A percentile compares a stretch with the other conserved stretches of the same genome.
Evolutionary conservation across 2,329 filamentous ascomycete genomes (phyloP).

Genomic region (Colletotrichum sp.): DNA sequence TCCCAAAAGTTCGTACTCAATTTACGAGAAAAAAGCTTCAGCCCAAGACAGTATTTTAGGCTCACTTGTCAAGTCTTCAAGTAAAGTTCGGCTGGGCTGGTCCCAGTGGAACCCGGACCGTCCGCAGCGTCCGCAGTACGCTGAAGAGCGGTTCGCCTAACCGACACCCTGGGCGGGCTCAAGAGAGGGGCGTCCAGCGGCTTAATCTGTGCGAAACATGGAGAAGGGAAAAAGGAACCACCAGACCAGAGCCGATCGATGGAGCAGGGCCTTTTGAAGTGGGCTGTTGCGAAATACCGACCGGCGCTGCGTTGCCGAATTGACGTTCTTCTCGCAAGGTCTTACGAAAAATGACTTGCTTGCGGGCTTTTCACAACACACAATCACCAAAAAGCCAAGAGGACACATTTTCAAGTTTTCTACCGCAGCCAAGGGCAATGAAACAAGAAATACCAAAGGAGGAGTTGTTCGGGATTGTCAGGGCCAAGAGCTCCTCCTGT

Average conservation of each 20-base stretch:
- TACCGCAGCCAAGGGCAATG: background rate
- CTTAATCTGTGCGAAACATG: conserved; percentile 14
- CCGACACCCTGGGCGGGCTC: background rate
- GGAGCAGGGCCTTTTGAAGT: background rate
- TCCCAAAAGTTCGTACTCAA: background rate
- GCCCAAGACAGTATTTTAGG: background rate
- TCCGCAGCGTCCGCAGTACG: background rate
- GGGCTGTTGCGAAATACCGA: background rate
- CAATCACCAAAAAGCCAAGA: background rate
- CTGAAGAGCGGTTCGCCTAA: conserved; percentile 1
- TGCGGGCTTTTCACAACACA: background rate
- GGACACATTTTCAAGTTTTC: background rate
- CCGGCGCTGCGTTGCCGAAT: background rate
- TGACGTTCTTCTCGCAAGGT: background rate
- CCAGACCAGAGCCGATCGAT: conserved; percentile 4
- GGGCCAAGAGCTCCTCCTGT: background rate
- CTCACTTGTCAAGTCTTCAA: conserved; percentile 3
- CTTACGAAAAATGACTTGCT: background rate
- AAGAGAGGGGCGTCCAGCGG: background rate
- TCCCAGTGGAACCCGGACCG: background rate
- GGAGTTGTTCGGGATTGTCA: background rate
- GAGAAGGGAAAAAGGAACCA: background rate
- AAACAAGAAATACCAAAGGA: background rate
- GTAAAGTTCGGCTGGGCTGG: conserved; percentile 7
- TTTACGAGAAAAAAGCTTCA: background rate